Evolutionary conservation across 345 rosid genomes (phyloP).

Genomic region (Euphorbia lathyris): DNA sequence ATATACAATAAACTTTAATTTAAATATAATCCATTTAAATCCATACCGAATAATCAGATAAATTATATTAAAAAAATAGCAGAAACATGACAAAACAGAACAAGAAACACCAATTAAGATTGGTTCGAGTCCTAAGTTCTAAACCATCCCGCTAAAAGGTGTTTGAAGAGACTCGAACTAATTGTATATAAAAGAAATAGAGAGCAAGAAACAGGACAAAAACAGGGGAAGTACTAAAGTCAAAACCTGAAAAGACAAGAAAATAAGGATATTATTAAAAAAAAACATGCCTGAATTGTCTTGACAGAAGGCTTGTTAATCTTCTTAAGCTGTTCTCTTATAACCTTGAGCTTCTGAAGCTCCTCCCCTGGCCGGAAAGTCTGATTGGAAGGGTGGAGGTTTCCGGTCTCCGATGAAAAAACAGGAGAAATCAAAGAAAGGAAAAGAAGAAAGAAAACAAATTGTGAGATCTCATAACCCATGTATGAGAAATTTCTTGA

Average conservation of each 20-base stretch:
- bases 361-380: conserved; percentile 63
- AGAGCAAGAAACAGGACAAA: conserved; percentile 11
- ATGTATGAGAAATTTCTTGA: conserved; percentile 35
- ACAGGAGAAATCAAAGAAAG: conserved; percentile 45
- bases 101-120: too few relatives aligned
- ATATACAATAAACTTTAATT: too few relatives aligned
- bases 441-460: conserved; percentile 45
- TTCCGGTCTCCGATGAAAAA: conserved; percentile 35
- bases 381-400: conserved; percentile 39
- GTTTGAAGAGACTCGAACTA: neutral
- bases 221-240: conserved; percentile 10
- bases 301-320: conserved; percentile 83
- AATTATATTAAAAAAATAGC: neutral
- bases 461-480: conserved; percentile 39
- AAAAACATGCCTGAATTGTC: conserved; percentile 64
- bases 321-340: conserved; percentile 62
- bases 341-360: conserved; percentile 46
- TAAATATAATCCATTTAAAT: too few relatives aligned
- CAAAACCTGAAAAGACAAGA: neutral
- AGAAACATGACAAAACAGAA: too few relatives aligned
- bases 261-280: neutral
- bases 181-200: conserved; percentile 8
- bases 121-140: too few relatives aligned
- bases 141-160: too few relatives aligned
- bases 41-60: too few relatives aligned